Conservation (phyloP, 306 rosid species). For the Pyrus bretschneideri region DNA sequence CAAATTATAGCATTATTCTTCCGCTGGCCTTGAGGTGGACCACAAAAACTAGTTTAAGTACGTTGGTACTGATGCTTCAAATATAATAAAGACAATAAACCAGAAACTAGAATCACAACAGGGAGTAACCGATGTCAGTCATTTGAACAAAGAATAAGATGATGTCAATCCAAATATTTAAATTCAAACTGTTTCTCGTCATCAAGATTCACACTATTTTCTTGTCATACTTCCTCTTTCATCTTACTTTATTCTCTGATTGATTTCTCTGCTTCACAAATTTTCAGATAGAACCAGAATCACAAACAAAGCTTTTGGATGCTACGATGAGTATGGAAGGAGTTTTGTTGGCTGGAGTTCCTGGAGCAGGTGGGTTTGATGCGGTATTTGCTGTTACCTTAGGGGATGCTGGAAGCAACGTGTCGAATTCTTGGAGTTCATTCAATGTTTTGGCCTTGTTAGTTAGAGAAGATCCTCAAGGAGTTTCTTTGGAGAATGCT, state of each 20-base stretch:
- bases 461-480: constrained; percentile 92
- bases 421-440: constrained; percentile 53
- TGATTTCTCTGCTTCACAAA: constrained; percentile 7
- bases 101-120: not conserved
- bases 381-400: constrained; percentile 81
- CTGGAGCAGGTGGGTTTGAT: constrained; percentile 98
- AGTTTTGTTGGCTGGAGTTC: constrained; percentile 90
- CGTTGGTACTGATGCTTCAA: not conserved
- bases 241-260: not conserved
- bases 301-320: constrained; percentile 80
- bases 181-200: not conserved
- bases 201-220: not conserved
- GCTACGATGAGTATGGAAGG: constrained; percentile 90
- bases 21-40: not conserved
- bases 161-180: not conserved
- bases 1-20: not conserved
- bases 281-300: constrained; percentile 84
- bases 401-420: constrained; percentile 55
- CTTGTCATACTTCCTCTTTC: not conserved
- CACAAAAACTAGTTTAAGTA: not conserved
- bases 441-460: constrained; percentile 69
- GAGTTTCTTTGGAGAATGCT: constrained; percentile 65
- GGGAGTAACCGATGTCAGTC: not conserved
- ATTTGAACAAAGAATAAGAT: not conserved
- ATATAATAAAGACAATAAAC: not conserved